Conservation (phyloP, 306 rosid genomes). For the Ziziphus jujuba region DNA sequence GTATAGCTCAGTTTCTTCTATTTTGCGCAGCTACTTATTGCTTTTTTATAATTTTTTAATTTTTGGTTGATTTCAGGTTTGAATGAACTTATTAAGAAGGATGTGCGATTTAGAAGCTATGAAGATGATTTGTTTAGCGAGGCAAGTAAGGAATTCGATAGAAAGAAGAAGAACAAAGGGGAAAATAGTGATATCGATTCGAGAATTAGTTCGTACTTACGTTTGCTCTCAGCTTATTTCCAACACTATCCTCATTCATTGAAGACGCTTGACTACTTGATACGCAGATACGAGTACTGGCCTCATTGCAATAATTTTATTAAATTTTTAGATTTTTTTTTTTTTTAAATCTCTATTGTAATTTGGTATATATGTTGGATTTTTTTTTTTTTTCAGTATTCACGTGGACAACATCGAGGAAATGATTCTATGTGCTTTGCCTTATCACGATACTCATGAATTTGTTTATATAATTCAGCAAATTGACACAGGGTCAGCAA, state of each 20-base stretch:
- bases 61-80: slow-evolving; percentile 52
- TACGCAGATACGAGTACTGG: slow-evolving; percentile 81
- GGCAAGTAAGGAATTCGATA: slow-evolving; percentile 63
- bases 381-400: slow-evolving; percentile 77
- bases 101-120: slow-evolving; percentile 64
- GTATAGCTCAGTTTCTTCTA: not conserved
- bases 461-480: slow-evolving; percentile 78
- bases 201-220: slow-evolving; percentile 59
- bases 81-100: slow-evolving; percentile 58
- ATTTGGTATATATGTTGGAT: slow-evolving; percentile 15
- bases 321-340: not conserved
- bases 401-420: slow-evolving; percentile 73
- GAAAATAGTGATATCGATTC: slow-evolving; percentile 60
- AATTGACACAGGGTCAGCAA: slow-evolving; percentile 63
- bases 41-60: not conserved
- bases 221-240: slow-evolving; percentile 60
- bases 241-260: slow-evolving; percentile 56
- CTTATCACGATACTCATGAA: slow-evolving; percentile 81
- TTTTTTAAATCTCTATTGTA: slow-evolving; percentile 4
- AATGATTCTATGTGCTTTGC: slow-evolving; percentile 71
- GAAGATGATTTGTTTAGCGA: slow-evolving; percentile 69
- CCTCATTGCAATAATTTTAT: not conserved
- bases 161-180: slow-evolving; percentile 68
- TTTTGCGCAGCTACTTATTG: not conserved
- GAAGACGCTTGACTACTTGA: slow-evolving; percentile 85